phyloP scores from a whole-genome alignment of 2,329 filamentous ascomycete species.

The Pyrenochaeta sp. region DNA sequence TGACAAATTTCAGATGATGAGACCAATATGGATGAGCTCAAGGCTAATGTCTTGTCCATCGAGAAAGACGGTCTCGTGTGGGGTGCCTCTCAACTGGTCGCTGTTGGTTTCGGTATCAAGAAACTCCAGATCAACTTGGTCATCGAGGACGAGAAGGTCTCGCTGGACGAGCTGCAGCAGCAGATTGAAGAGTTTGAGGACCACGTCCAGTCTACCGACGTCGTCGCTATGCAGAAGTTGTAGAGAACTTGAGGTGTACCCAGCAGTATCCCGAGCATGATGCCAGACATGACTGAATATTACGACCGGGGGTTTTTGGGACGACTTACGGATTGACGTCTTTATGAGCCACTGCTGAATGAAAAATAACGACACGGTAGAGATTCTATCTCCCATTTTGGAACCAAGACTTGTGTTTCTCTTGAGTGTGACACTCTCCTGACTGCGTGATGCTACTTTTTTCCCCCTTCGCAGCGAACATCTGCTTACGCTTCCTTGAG shows the following conservation, averaged over 20 bases:
- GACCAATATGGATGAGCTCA: slow-evolving; percentile 87
- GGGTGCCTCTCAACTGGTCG: slow-evolving; percentile 88
- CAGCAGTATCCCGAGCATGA: slow-evolving; percentile 15
- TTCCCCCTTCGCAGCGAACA: too few relatives aligned
- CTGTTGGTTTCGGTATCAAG: slow-evolving; percentile 97
- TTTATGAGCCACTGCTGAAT: slow-evolving; percentile 44
- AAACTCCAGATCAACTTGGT: slow-evolving; percentile 99
- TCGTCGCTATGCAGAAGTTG: slow-evolving; percentile 68
- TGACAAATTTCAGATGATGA: slow-evolving; percentile 73
- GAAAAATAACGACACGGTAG: slow-evolving; percentile 38
- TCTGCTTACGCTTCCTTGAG: too few relatives aligned
- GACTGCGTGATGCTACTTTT: too few relatives aligned
- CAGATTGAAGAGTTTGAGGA: slow-evolving; percentile 89
- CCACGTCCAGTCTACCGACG: slow-evolving; percentile 92
- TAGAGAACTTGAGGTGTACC: slow-evolving; percentile 32
- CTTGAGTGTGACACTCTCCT: too few relatives aligned
- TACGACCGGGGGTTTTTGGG: slow-evolving; percentile 33
- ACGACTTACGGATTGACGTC: slow-evolving; percentile 39
- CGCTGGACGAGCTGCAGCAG: slow-evolving; percentile 84
- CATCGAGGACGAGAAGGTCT: slow-evolving; percentile 96
- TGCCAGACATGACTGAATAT: slow-evolving; percentile 26
- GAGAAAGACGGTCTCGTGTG: slow-evolving; percentile 95
- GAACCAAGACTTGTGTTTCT: slow-evolving; percentile 19
- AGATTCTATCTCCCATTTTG: slow-evolving; percentile 29
- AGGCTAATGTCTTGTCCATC: slow-evolving; percentile 81